A percentile compares a stretch with the other conserved stretches of the same genome.
These are phyloP conservation scores for Metroxylon sagu DNA, from an alignment of 176 grass and related monocot species.

Conservation along the genomic window DNA sequence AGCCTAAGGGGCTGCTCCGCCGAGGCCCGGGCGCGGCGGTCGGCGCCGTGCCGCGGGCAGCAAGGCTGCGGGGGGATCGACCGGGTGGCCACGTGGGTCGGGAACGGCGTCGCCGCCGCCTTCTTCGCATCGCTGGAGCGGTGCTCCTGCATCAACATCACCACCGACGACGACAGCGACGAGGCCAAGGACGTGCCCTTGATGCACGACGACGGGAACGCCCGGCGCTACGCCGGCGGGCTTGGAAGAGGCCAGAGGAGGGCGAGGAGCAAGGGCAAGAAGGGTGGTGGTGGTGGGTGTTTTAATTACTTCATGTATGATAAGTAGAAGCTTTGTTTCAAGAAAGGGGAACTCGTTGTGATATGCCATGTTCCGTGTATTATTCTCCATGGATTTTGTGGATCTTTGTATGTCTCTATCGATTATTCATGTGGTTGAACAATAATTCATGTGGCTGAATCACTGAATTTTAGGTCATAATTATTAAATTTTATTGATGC, in stretches of 20 bases:
- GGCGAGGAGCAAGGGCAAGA: conserved; percentile 20
- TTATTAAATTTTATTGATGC: too few species aligned
- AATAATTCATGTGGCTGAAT: too few species aligned
- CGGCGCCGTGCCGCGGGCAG: background rate
- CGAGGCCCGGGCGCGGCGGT: conserved; percentile 7
- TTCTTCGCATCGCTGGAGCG: conserved; percentile 78
- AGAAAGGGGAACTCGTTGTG: too few species aligned
- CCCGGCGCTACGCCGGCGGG: background rate
- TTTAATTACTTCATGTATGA: background rate
- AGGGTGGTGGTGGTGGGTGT: background rate
- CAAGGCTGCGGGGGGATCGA: conserved; percentile 41
- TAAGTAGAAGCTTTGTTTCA: background rate
- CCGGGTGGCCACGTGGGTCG: conserved; percentile 55
- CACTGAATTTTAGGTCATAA: too few species aligned
- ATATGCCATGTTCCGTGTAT: too few species aligned
- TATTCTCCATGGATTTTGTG: too few species aligned
- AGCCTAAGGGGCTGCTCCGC: conserved; percentile 15
- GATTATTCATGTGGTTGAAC: too few species aligned
- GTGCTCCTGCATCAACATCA: conserved; percentile 65
- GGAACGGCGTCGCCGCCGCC: conserved; percentile 49
- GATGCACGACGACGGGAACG: conserved; percentile 26
- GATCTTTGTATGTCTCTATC: too few species aligned
- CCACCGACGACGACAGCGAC: conserved; percentile 61
- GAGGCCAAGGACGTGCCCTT: conserved; percentile 39
- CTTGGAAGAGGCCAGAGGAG: conserved; percentile 5